A percentile compares a stretch with the other conserved stretches of the same genome.
These are phyloP conservation scores for Stemphylium vesicarium DNA, from an alignment of 2,329 filamentous ascomycete genomes.

Conservation along the genomic window DNA sequence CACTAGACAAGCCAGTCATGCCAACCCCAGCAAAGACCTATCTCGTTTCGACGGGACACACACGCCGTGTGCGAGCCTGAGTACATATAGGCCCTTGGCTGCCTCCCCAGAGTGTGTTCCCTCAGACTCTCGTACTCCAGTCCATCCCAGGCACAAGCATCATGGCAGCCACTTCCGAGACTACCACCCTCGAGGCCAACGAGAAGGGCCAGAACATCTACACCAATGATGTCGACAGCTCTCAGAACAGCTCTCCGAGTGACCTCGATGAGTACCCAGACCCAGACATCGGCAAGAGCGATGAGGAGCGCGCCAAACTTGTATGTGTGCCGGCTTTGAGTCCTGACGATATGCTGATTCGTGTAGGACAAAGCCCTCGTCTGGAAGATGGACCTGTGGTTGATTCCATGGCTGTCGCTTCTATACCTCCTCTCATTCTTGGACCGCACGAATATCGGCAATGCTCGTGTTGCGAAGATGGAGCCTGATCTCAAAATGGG, in stretches of 20 bases:
- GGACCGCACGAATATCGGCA: slow-evolving; percentile 51
- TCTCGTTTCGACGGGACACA: slow-evolving; percentile 17
- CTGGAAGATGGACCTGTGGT: slow-evolving; percentile 51
- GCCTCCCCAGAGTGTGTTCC: slow-evolving; percentile 20
- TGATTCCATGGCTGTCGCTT: slow-evolving; percentile 51
- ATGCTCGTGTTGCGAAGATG: slow-evolving; percentile 52
- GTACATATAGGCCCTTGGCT: slow-evolving; percentile 41
- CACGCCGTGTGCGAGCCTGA: slow-evolving; percentile 18
- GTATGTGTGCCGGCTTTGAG: slow-evolving; percentile 22
- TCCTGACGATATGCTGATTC: too few species aligned
- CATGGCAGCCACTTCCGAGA: slow-evolving; percentile 45
- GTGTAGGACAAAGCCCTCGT: slow-evolving; percentile 46
- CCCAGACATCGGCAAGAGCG: slow-evolving; percentile 43
- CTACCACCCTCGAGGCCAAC: slow-evolving; percentile 17
- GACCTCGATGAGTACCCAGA: slow-evolving; percentile 46
- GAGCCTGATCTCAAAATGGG: slow-evolving; percentile 36
- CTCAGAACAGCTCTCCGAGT: slow-evolving; percentile 27
- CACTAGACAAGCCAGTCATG: slow-evolving; percentile 28
- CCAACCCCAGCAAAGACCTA: slow-evolving; percentile 11
- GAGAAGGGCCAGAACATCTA: slow-evolving; percentile 34
- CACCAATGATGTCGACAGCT: slow-evolving; percentile 38
- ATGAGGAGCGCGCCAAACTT: slow-evolving; percentile 43
- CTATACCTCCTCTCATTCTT: slow-evolving; percentile 52
- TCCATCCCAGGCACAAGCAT: slow-evolving; percentile 16
- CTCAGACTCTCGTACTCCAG: slow-evolving; percentile 26